phyloP scores from a whole-genome alignment of 306 rosid genomes.

The Mimosa bimucronata region DNA sequence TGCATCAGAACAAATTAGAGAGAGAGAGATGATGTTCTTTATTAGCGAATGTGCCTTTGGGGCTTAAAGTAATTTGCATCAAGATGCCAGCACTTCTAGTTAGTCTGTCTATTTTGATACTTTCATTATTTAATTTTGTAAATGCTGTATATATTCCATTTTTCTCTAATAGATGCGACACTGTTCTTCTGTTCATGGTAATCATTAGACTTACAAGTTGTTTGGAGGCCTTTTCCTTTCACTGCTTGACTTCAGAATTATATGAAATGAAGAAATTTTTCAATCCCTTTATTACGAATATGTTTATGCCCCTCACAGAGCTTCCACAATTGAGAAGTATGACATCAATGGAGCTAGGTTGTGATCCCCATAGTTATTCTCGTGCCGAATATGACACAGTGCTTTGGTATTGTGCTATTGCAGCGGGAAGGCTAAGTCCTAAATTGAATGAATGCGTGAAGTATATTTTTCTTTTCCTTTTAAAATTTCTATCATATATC shows the following conservation, averaged over 20 bases:
- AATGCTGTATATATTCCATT: conserved; percentile 7
- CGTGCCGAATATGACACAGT: conserved; percentile 79
- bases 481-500: conserved; percentile 21
- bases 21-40: neutral
- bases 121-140: conserved; percentile 17
- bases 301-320: conserved; percentile 43
- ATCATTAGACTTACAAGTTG: neutral
- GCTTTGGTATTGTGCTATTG: conserved; percentile 90
- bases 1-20: conserved; percentile 11
- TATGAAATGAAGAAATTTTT: conserved; percentile 5
- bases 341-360: conserved; percentile 89
- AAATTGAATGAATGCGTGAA: conserved; percentile 85
- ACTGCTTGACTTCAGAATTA: neutral
- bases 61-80: neutral
- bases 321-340: conserved; percentile 78
- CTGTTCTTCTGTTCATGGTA: neutral
- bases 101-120: neutral
- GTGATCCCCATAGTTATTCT: conserved; percentile 87
- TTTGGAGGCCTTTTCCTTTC: conserved; percentile 1
- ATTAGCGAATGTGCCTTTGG: neutral
- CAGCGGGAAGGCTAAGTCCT: conserved; percentile 77
- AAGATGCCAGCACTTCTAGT: conserved; percentile 6
- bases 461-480: conserved; percentile 56
- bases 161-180: neutral
- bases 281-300: conserved; percentile 9